Percentiles rank a stretch among this genome's conserved stretches.
Evolutionary conservation across 306 rosid species (phyloP).

Genomic region (Inga leiocalycina): DNA sequence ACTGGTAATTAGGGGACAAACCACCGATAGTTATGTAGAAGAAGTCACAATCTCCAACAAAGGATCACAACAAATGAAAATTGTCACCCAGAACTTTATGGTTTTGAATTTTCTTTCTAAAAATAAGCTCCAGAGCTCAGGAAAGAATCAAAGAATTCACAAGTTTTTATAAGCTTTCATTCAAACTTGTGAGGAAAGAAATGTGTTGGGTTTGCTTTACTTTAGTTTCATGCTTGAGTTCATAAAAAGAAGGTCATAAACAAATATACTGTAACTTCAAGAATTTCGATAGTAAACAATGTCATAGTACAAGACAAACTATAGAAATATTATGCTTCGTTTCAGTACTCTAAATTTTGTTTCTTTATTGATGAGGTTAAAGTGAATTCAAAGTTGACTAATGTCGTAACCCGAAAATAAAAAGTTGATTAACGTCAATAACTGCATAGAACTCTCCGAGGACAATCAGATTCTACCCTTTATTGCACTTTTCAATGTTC

Average conservation of each 20-base stretch:
- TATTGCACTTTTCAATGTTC: not conserved
- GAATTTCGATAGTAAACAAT: not conserved
- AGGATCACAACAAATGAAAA: no score
- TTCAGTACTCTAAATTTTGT: not conserved
- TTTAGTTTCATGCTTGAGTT: not conserved
- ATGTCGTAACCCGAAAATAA: not conserved
- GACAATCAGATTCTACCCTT: slow-evolving; percentile 14
- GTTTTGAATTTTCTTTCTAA: no score
- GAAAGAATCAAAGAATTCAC: no score
- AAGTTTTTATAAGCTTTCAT: not conserved
- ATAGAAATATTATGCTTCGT: not conserved
- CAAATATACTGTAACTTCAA: slow-evolving; percentile 2
- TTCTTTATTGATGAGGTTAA: slow-evolving; percentile 10
- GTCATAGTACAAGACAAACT: not conserved
- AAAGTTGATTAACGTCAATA: slow-evolving; percentile 9
- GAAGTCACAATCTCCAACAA: no score
- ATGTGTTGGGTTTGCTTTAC: not conserved
- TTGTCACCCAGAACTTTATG: no score
- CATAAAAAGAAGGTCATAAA: not conserved
- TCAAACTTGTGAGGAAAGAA: not conserved
- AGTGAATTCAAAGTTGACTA: not conserved
- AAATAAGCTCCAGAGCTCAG: no score
- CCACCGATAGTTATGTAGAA: no score
- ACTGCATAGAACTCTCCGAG: slow-evolving; percentile 12
- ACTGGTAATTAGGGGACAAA: no score